phyloP scores from a whole-genome alignment of 345 rosid species.

The Cardamine chenopodiifolia region DNA sequence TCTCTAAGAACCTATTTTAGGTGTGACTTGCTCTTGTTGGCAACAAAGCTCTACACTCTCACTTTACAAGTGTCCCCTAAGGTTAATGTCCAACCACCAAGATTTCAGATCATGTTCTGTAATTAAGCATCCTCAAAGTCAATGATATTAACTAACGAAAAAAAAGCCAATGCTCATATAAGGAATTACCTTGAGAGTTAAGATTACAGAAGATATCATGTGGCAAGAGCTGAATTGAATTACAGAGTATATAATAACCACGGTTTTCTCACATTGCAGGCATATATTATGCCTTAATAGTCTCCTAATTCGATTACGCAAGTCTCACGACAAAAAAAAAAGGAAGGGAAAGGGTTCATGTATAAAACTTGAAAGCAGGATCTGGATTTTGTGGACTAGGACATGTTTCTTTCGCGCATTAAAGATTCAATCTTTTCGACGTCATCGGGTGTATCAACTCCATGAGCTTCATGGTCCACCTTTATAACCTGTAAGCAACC shows the following conservation, averaged over 20 bases:
- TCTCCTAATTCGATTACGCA: background rate
- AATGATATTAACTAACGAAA: no score
- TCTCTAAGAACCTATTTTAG: no score
- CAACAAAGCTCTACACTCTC: no score
- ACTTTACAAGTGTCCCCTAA: no score
- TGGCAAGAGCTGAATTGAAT: background rate
- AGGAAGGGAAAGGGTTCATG: background rate
- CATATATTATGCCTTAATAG: background rate
- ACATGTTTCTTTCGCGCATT: conserved; percentile 71
- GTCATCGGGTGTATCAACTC: conserved; percentile 84
- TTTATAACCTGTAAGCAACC: conserved; percentile 69
- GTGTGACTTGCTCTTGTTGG: no score
- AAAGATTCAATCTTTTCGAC: conserved; percentile 79
- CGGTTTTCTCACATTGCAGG: background rate
- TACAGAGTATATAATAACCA: background rate
- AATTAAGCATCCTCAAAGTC: no score
- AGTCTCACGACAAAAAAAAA: background rate
- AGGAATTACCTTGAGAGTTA: no score
- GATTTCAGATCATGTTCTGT: no score
- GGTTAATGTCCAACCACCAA: no score
- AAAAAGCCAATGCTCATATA: no score
- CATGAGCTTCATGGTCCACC: conserved; percentile 92
- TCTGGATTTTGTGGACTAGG: conserved; percentile 38
- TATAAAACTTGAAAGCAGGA: background rate
- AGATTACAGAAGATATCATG: background rate